These are phyloP conservation scores for Rhinocladiella mackenziei DNA, from an alignment of 2,329 filamentous ascomycete genomes.

Conservation along the genomic window DNA sequence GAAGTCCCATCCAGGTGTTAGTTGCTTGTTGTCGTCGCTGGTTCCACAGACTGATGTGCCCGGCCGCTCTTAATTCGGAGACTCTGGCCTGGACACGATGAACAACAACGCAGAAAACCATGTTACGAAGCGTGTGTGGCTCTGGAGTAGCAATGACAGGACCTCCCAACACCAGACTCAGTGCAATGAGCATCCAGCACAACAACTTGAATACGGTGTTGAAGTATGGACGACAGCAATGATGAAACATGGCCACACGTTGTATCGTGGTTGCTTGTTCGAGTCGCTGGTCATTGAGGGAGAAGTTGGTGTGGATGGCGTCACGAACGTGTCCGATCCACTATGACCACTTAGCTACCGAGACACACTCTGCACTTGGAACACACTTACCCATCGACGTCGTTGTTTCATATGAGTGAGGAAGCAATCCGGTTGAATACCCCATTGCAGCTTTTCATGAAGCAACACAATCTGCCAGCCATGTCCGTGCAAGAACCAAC, in stretches of 20 bases:
- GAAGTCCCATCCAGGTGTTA: conserved; percentile 21
- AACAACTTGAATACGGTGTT: conserved; percentile 19
- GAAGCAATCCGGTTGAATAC: conserved; percentile 35
- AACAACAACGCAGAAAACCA: conserved; percentile 11
- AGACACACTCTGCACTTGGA: conserved; percentile 41
- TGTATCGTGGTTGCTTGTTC: conserved; percentile 14
- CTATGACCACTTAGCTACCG: conserved; percentile 16
- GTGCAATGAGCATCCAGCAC: conserved; percentile 7
- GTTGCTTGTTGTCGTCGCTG: conserved; percentile 17
- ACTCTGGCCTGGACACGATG: conserved; percentile 1
- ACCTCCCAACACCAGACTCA: conserved; percentile 9
- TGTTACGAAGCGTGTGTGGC: conserved; percentile 1
- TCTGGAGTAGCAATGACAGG: conserved; percentile 16
- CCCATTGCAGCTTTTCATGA: conserved; percentile 30
- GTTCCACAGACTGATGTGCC: conserved; percentile 9
- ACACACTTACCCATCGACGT: conserved; percentile 38
- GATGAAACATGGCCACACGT: conserved; percentile 22
- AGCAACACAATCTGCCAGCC: conserved; percentile 31
- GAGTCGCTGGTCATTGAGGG: conserved; percentile 8
- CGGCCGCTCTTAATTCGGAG: conserved; percentile 2
- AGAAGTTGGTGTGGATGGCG: conserved; percentile 12
- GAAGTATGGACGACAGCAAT: conserved; percentile 21
- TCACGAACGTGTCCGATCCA: conserved; percentile 24
- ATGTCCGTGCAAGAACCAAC: conserved; percentile 27
- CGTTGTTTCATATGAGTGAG: conserved; percentile 38